Percentiles rank a stretch among this genome's conserved stretches.
These are phyloP conservation scores for Kuraishia cidri DNA, from an alignment of 805 yeast species.

Conservation along the genomic window DNA sequence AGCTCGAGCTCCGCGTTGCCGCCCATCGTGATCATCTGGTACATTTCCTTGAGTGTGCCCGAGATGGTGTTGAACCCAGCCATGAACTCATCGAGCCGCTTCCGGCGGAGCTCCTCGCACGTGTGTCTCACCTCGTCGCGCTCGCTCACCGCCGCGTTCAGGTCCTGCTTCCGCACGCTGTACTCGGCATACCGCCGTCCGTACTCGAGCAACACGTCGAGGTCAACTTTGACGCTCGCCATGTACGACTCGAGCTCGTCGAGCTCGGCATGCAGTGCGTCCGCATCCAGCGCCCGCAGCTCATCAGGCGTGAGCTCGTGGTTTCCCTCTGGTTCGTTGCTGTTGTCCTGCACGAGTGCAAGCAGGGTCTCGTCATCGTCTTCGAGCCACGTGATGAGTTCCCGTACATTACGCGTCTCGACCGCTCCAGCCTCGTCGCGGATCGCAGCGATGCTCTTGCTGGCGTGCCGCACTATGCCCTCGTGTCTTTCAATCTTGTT, in stretches of 20 bases:
- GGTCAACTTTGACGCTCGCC: slow-evolving; percentile 52
- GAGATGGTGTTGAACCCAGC: slow-evolving; percentile 85
- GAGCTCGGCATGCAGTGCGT: slow-evolving; percentile 40
- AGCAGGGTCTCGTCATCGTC: slow-evolving; percentile 16
- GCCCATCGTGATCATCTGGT: slow-evolving; percentile 98
- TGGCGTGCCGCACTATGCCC: slow-evolving; percentile 23
- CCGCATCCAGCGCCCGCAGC: slow-evolving; percentile 35
- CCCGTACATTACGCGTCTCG: slow-evolving; percentile 44
- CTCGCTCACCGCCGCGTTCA: slow-evolving; percentile 55
- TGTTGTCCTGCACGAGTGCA: slow-evolving; percentile 15
- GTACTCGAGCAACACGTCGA: slow-evolving; percentile 72
- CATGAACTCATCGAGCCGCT: slow-evolving; percentile 84
- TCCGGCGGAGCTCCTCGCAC: slow-evolving; percentile 63
- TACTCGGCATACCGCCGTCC: slow-evolving; percentile 59
- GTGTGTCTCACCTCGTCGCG: slow-evolving; percentile 56
- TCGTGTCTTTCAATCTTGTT: slow-evolving; percentile 54
- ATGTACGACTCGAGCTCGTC: slow-evolving; percentile 45
- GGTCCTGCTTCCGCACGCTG: slow-evolving; percentile 49
- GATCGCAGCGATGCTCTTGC: slow-evolving; percentile 27
- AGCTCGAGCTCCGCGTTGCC: slow-evolving; percentile 97
- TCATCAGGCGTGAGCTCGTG: slow-evolving; percentile 44
- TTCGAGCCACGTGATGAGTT: slow-evolving; percentile 43
- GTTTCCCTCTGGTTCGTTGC: too few species aligned
- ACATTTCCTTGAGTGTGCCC: slow-evolving; percentile 88
- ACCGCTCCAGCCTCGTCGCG: slow-evolving; percentile 31